These are phyloP conservation scores for Candida sanyaensis DNA, from an alignment of 1,139 yeast species.

Conservation along the genomic window DNA sequence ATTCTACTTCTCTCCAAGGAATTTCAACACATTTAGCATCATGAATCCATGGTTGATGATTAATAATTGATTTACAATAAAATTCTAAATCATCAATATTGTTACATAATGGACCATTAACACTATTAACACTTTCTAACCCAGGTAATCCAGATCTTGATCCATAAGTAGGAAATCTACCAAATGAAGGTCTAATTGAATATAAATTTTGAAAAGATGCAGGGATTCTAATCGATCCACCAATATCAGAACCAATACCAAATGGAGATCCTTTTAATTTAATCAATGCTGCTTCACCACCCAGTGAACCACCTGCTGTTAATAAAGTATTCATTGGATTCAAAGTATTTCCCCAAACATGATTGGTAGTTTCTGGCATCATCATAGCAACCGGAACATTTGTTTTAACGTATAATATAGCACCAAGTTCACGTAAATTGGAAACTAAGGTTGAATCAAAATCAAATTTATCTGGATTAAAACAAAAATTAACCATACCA, in stretches of 20 bases:
- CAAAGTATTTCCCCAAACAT: slow-evolving; percentile 36
- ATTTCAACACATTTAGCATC: slow-evolving; percentile 58
- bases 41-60: slow-evolving; percentile 67
- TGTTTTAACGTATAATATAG: slow-evolving; percentile 56
- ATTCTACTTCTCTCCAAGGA: slow-evolving; percentile 60
- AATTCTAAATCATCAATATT: slow-evolving; percentile 62
- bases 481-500: slow-evolving; percentile 60
- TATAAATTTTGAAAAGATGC: slow-evolving; percentile 68
- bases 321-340: slow-evolving; percentile 44
- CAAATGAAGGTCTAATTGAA: slow-evolving; percentile 70
- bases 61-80: slow-evolving; percentile 55
- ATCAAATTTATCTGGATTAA: slow-evolving; percentile 51
- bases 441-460: slow-evolving; percentile 19
- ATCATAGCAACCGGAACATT: slow-evolving; percentile 49
- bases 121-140: slow-evolving; percentile 59
- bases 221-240: slow-evolving; percentile 77
- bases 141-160: slow-evolving; percentile 57
- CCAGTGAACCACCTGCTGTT: slow-evolving; percentile 63
- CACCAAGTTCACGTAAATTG: slow-evolving; percentile 51
- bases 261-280: slow-evolving; percentile 64
- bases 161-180: slow-evolving; percentile 48
- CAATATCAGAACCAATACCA: slow-evolving; percentile 77
- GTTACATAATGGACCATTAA: slow-evolving; percentile 63
- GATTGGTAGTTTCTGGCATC: slow-evolving; percentile 48
- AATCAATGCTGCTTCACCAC: slow-evolving; percentile 74